A percentile compares a stretch with the other conserved stretches of the same genome.
These are phyloP conservation scores for Mytilinidion resinicola DNA, from an alignment of 495 filamentous ascomycete genomes.

Conservation along the genomic window DNA sequence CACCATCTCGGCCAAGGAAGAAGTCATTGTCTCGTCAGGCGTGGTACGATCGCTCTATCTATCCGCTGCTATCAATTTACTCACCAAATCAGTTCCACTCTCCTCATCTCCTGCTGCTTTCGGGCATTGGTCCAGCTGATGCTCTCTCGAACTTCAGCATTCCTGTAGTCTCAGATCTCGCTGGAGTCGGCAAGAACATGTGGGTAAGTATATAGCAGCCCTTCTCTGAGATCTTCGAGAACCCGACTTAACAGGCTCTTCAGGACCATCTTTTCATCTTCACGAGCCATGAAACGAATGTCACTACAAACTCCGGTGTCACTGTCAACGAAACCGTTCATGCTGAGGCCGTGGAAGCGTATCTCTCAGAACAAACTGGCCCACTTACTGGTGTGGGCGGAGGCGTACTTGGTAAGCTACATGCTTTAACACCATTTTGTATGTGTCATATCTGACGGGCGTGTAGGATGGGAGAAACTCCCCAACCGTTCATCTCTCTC, in stretches of 20 bases:
- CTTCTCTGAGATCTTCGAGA: neutral
- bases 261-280: neutral
- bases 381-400: neutral
- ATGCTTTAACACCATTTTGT: no score
- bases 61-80: neutral
- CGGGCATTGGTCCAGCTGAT: slow-evolving; percentile 22
- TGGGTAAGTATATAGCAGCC: neutral
- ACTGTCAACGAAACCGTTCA: neutral
- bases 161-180: slow-evolving; percentile 16
- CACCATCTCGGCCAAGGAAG: slow-evolving; percentile 5
- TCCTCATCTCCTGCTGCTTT: slow-evolving; percentile 25
- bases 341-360: neutral
- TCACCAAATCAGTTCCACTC: slow-evolving; percentile 12
- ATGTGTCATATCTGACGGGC: no score
- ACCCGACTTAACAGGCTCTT: no score
- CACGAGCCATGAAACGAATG: neutral
- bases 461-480: slow-evolving; percentile 19
- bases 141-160: slow-evolving; percentile 21
- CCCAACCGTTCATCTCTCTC: slow-evolving; percentile 7
- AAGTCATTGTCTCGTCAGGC: slow-evolving; percentile 24
- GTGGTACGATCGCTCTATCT: neutral
- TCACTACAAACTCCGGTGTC: neutral
- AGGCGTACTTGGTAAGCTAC: neutral
- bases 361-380: neutral
- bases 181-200: slow-evolving; percentile 24